Percentiles rank a stretch among this genome's conserved stretches.
phyloP scores from a whole-genome alignment of 495 filamentous ascomycete species.

The Chaetomidium leptoderma region DNA sequence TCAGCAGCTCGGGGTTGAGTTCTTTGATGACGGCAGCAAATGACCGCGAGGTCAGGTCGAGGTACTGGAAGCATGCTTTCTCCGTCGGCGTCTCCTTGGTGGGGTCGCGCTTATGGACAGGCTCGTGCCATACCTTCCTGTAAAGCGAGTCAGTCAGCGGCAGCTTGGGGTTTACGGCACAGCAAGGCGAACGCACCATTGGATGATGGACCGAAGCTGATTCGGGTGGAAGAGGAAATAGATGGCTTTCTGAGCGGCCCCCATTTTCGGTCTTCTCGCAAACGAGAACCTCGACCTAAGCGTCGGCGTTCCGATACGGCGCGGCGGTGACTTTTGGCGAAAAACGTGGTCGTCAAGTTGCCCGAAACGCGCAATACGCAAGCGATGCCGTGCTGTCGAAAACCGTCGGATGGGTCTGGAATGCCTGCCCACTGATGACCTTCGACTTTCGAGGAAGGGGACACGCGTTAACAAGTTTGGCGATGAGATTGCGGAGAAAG shows the following conservation, averaged over 20 bases:
- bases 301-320: conserved; percentile 1
- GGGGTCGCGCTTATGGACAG: conserved; percentile 77
- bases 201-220: conserved; percentile 78
- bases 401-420: background rate
- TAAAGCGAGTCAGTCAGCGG: conserved; percentile 13
- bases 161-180: background rate
- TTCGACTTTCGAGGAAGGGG: background rate
- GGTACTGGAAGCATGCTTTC: conserved; percentile 76
- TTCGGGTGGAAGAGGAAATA: conserved; percentile 76
- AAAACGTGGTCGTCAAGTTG: background rate
- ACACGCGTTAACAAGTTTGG: background rate
- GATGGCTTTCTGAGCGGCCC: conserved; percentile 48
- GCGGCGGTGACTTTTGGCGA: background rate
- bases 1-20: conserved; percentile 84
- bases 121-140: conserved; percentile 96
- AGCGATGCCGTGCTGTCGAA: background rate
- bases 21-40: conserved; percentile 94
- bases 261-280: conserved; percentile 35
- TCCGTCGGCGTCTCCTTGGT: conserved; percentile 69
- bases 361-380: background rate
- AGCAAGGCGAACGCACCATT: conserved; percentile 64
- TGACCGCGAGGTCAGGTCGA: conserved; percentile 85
- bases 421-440: background rate
- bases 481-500: conserved; percentile 11
- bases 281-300: background rate